Conservation (phyloP, 176 grass and related monocot genomes). For the Oryza brachyantha region DNA sequence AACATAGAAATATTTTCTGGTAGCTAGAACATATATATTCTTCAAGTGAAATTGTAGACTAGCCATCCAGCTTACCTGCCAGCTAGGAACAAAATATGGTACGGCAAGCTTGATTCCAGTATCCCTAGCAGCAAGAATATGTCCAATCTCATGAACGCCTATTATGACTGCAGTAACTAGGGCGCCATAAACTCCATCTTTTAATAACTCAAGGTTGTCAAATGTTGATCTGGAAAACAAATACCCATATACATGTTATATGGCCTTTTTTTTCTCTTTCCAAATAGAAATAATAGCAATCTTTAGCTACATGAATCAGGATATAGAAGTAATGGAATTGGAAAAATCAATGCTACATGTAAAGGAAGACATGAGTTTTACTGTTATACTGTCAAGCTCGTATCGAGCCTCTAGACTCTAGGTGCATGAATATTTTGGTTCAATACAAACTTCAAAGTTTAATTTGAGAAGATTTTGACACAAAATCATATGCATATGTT, state of each 20-base stretch:
- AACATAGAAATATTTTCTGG: background rate
- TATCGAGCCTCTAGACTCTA: background rate
- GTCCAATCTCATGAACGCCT: constrained; percentile 84
- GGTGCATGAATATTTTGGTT: background rate
- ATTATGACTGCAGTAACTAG: constrained; percentile 75
- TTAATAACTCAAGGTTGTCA: constrained; percentile 87
- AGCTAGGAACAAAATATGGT: constrained; percentile 98
- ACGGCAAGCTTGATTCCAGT: constrained; percentile 88
- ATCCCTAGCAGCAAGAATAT: constrained; percentile 77
- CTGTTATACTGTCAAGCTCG: background rate
- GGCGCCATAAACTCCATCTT: constrained; percentile 78
- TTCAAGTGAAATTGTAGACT: constrained; percentile 9
- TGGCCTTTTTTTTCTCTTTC: background rate
- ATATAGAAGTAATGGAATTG: background rate
- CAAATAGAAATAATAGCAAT: background rate
- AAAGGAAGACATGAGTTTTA: background rate
- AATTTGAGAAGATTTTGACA: background rate
- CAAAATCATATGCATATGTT: background rate
- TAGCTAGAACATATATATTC: background rate
- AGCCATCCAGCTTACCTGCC: constrained; percentile 70
- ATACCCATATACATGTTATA: background rate
- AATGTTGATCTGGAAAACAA: constrained; percentile 75
- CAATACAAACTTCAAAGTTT: background rate
- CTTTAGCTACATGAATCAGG: background rate
- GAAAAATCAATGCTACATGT: background rate